Percentiles rank a stretch among this genome's conserved stretches.
phyloP scores from a whole-genome alignment of 768 basidiomycete species.

The Imleria badia region DNA sequence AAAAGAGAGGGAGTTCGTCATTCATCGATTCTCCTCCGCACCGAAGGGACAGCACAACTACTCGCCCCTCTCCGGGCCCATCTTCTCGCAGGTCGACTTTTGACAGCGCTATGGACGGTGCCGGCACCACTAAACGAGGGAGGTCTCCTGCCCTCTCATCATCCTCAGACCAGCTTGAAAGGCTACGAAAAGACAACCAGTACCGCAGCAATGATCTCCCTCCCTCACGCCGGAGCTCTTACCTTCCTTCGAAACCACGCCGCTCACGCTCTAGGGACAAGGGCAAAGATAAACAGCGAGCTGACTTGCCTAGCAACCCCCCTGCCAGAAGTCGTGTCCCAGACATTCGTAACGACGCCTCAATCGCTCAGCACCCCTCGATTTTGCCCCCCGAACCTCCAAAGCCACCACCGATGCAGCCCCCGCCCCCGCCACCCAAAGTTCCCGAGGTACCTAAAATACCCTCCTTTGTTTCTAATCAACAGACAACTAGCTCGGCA shows the following conservation, averaged over 20 bases:
- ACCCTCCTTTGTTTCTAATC: conserved; percentile 20
- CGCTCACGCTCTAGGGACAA: conserved; percentile 14
- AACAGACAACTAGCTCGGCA: conserved; percentile 1
- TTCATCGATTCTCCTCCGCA: conserved; percentile 9
- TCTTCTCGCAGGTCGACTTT: conserved; percentile 17
- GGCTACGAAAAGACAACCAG: conserved; percentile 17
- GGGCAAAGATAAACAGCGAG: conserved; percentile 3
- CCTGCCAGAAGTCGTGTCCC: neutral
- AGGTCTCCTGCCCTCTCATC: conserved; percentile 28
- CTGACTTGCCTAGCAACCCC: neutral
- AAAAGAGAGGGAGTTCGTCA: conserved; percentile 12
- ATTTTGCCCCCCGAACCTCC: conserved; percentile 14
- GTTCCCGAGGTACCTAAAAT: conserved; percentile 18
- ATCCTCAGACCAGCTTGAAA: conserved; percentile 28
- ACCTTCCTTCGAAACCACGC: conserved; percentile 1
- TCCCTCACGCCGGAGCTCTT: conserved; percentile 6
- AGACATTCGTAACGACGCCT: neutral
- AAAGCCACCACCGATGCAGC: conserved; percentile 17
- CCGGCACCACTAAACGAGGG: conserved; percentile 8
- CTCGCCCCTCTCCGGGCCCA: conserved; percentile 10
- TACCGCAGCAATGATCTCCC: neutral
- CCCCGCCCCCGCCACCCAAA: conserved; percentile 17
- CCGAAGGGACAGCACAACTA: conserved; percentile 18
- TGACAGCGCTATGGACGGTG: conserved; percentile 5
- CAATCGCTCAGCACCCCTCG: neutral